Conservation (phyloP, 805 yeast species). For the Metschnikowia gruessii region DNA sequence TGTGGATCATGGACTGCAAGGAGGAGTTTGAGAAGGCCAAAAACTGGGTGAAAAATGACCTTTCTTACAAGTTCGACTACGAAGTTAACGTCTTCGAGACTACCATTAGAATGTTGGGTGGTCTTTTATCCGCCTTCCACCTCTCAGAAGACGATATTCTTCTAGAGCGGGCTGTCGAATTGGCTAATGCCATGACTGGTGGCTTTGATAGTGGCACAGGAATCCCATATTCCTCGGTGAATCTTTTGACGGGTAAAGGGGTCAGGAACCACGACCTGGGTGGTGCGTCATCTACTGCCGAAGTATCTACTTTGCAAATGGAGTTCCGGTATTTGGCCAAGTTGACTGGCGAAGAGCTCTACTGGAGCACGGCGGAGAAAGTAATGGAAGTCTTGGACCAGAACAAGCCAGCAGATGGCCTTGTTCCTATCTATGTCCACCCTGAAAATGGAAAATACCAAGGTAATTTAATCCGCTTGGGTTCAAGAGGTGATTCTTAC, state of each 20-base stretch:
- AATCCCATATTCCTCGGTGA: conserved; percentile 76
- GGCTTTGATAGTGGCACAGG: conserved; percentile 69
- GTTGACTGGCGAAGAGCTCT: conserved; percentile 73
- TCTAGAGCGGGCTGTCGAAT: conserved; percentile 71
- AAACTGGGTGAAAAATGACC: conserved; percentile 69
- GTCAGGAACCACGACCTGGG: conserved; percentile 56
- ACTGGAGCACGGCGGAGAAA: conserved; percentile 76
- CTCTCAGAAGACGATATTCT: conserved; percentile 66
- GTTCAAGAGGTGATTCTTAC: conserved; percentile 91
- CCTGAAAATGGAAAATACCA: conserved; percentile 72
- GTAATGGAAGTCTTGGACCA: conserved; percentile 68
- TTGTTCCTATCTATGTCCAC: conserved; percentile 76
- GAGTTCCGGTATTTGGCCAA: conserved; percentile 81
- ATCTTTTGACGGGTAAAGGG: conserved; percentile 63
- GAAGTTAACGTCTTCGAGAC: conserved; percentile 86
- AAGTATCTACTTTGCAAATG: conserved; percentile 80
- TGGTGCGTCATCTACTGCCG: conserved; percentile 88
- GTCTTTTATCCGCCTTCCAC: conserved; percentile 79
- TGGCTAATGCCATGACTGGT: conserved; percentile 70
- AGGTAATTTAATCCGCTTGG: conserved; percentile 68
- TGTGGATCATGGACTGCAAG: conserved; percentile 69
- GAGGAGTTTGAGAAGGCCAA: conserved; percentile 64
- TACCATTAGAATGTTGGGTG: conserved; percentile 93
- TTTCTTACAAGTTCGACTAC: conserved; percentile 69
- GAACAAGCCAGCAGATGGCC: conserved; percentile 64